phyloP scores from a whole-genome alignment of 2,329 filamentous ascomycete genomes.

The Colletotrichum paranaense region DNA sequence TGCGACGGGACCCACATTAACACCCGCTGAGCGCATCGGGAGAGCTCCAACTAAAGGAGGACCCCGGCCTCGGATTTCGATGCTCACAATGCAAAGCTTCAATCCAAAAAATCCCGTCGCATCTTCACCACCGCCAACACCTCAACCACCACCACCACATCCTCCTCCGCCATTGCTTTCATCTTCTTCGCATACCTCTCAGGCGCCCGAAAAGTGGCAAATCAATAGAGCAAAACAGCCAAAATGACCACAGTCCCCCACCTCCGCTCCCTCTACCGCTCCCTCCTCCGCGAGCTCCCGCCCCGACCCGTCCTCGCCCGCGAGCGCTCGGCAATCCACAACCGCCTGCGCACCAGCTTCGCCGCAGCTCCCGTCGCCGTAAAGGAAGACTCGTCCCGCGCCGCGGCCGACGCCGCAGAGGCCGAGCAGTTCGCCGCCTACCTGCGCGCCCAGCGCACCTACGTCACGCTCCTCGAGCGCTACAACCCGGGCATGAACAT shows the following conservation, averaged over 20 bases:
- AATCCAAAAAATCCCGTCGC: background rate
- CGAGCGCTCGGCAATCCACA: constrained; percentile 75
- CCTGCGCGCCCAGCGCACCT: constrained; percentile 85
- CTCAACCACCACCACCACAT: background rate
- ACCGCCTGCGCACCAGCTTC: constrained; percentile 75
- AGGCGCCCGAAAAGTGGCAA: too few relatives aligned
- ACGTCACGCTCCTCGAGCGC: constrained; percentile 83
- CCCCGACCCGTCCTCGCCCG: constrained; percentile 68
- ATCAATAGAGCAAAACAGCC: background rate
- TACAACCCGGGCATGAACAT: constrained; percentile 95
- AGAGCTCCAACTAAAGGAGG: background rate
- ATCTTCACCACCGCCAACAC: background rate
- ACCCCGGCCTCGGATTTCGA: background rate
- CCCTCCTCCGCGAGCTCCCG: constrained; percentile 89
- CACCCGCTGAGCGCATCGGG: background rate
- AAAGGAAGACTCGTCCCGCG: constrained; percentile 39
- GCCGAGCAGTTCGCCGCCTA: constrained; percentile 86
- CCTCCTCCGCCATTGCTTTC: background rate
- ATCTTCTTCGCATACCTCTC: background rate
- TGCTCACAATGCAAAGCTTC: background rate
- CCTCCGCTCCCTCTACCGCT: constrained; percentile 85
- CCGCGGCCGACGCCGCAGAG: constrained; percentile 48
- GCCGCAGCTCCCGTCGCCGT: constrained; percentile 44
- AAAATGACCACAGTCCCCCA: constrained; percentile 47
- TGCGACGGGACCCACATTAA: background rate